phyloP scores from a whole-genome alignment of 352 stramenopile genomes.

The Lagenidium sp. region DNA sequence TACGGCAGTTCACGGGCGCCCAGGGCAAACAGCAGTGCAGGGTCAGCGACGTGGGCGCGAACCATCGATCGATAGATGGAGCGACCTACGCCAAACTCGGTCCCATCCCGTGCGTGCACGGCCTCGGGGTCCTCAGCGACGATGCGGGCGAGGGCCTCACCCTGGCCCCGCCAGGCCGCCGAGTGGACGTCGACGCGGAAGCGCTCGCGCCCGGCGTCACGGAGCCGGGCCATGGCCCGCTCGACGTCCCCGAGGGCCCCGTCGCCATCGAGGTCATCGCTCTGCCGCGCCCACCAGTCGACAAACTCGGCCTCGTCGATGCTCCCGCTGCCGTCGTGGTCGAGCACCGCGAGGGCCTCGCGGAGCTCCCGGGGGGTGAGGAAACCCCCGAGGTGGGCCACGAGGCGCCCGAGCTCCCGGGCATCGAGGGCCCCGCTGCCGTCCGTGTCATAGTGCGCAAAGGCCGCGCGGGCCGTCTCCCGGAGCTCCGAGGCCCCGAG shows the following conservation, averaged over 20 bases:
- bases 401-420: conserved; percentile 30
- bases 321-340: conserved; percentile 34
- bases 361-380: conserved; percentile 33
- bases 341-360: conserved; percentile 19
- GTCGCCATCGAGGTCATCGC: conserved; percentile 27
- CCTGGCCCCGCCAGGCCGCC: conserved; percentile 38
- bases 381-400: conserved; percentile 46
- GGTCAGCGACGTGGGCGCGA: not conserved
- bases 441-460: conserved; percentile 52
- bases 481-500: conserved; percentile 24
- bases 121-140: conserved; percentile 31
- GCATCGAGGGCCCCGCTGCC: conserved; percentile 41
- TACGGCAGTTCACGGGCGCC: not conserved
- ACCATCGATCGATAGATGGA: not conserved
- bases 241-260: conserved; percentile 30
- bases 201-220: conserved; percentile 35
- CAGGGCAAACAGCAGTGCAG: not conserved
- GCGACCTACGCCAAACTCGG: conserved; percentile 39
- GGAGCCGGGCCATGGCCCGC: conserved; percentile 36
- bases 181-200: conserved; percentile 66
- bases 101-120: conserved; percentile 26
- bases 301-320: conserved; percentile 57
- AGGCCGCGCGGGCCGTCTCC: conserved; percentile 43
- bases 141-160: conserved; percentile 33
- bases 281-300: conserved; percentile 37